These are phyloP conservation scores for Grosmannia serpens DNA, from an alignment of 2,329 filamentous ascomycete genomes.

Conservation along the genomic window DNA sequence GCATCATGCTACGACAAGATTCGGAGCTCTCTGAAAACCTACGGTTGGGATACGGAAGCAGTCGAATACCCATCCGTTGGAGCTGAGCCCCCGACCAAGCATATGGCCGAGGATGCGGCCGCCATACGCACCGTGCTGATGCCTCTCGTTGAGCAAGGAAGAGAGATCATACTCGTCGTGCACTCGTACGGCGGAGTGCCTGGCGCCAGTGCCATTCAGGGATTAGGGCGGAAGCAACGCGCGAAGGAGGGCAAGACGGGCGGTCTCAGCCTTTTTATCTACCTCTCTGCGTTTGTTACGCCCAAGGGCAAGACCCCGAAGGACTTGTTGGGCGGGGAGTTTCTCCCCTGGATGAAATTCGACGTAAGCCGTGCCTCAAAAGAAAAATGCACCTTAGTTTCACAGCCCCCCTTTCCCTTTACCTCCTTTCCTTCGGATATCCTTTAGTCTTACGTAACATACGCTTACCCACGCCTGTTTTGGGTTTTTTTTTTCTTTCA, in stretches of 20 bases:
- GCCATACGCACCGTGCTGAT: background rate
- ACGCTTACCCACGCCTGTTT: background rate
- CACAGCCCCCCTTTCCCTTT: background rate
- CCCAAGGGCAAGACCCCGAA: constrained; percentile 13
- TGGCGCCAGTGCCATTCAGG: constrained; percentile 17
- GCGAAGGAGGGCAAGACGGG: constrained; percentile 20
- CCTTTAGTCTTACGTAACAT: background rate
- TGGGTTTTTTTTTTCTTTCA: background rate
- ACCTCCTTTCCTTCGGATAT: background rate
- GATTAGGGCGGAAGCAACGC: constrained; percentile 19
- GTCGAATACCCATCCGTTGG: constrained; percentile 21
- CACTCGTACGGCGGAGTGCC: constrained; percentile 14
- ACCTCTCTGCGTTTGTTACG: constrained; percentile 16
- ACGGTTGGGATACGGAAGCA: constrained; percentile 18
- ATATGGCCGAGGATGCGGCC: constrained; percentile 15
- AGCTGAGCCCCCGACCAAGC: constrained; percentile 16
- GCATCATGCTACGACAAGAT: constrained; percentile 18
- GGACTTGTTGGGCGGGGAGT: constrained; percentile 14
- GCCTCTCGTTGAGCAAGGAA: background rate
- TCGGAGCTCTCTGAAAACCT: constrained; percentile 15
- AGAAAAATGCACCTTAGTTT: no score
- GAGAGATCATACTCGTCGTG: background rate
- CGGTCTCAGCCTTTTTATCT: constrained; percentile 21
- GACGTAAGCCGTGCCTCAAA: background rate
- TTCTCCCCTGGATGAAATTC: constrained; percentile 15